Conservation (phyloP, 2,329 filamentous ascomycete species). For the Hypoxylon sp. region DNA sequence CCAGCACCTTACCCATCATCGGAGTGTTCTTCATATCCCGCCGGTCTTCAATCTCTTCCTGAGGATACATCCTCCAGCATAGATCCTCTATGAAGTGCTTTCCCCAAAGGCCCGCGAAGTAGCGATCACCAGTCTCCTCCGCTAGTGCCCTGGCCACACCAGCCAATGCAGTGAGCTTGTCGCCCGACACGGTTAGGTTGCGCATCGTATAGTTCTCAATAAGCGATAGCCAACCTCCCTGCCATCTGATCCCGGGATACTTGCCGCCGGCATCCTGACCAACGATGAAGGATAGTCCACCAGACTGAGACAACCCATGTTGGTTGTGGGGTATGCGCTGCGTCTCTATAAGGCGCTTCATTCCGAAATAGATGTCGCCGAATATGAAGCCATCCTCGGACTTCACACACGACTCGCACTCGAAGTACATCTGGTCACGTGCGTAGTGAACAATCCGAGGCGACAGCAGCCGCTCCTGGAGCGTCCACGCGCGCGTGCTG, state of each 20-base stretch:
- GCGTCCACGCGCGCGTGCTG: slow-evolving; percentile 20
- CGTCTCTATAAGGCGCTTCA: slow-evolving; percentile 28
- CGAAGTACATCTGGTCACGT: slow-evolving; percentile 27
- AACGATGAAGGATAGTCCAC: slow-evolving; percentile 31
- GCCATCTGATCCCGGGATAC: slow-evolving; percentile 17
- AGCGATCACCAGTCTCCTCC: slow-evolving; percentile 28
- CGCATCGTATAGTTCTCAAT: slow-evolving; percentile 32
- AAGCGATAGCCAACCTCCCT: slow-evolving; percentile 27
- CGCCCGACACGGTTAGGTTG: slow-evolving; percentile 11
- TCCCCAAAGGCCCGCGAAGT: slow-evolving; percentile 27
- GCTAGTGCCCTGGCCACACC: slow-evolving; percentile 23
- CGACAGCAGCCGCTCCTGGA: slow-evolving; percentile 24
- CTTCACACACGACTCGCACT: slow-evolving; percentile 29
- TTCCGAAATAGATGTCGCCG: slow-evolving; percentile 33
- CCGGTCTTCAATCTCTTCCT: slow-evolving; percentile 26
- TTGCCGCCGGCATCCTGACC: slow-evolving; percentile 26
- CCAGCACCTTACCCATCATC: slow-evolving; percentile 7
- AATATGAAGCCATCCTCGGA: slow-evolving; percentile 33
- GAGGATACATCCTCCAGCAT: slow-evolving; percentile 25
- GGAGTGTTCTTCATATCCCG: slow-evolving; percentile 26
- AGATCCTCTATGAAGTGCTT: slow-evolving; percentile 33
- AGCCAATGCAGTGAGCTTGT: slow-evolving; percentile 33
- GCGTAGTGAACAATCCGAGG: slow-evolving; percentile 28
- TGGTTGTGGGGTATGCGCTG: slow-evolving; percentile 17
- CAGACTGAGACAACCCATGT: slow-evolving; percentile 13